These are phyloP conservation scores for Alternaria arborescens DNA, from an alignment of 2,329 filamentous ascomycete species.

Conservation along the genomic window DNA sequence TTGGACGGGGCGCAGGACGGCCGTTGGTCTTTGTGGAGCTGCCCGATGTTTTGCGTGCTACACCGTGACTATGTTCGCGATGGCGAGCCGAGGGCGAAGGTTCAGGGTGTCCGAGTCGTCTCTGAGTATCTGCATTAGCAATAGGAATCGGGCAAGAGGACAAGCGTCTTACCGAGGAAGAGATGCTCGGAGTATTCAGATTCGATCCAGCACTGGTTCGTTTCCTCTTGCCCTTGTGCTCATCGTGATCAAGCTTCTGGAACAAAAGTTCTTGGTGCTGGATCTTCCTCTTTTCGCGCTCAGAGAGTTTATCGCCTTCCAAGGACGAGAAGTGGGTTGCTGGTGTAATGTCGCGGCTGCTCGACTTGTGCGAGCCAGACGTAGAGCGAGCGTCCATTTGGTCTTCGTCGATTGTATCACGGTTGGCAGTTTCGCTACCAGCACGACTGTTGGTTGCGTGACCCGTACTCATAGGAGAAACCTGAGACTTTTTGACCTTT, in stretches of 20 bases:
- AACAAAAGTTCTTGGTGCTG: conserved; percentile 70
- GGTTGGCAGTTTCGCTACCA: conserved; percentile 64
- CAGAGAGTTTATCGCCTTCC: conserved; percentile 63
- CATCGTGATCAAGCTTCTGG: conserved; percentile 67
- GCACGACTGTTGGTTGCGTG: conserved; percentile 66
- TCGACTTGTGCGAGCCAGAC: conserved; percentile 64
- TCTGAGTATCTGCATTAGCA: conserved; percentile 43
- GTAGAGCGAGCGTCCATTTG: conserved; percentile 64
- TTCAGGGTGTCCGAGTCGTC: conserved; percentile 48
- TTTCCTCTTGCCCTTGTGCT: conserved; percentile 63
- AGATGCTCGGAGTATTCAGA: conserved; percentile 60
- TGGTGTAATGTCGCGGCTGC: conserved; percentile 69
- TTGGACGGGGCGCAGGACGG: conserved; percentile 37
- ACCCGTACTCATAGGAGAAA: conserved; percentile 64
- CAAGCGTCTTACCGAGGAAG: conserved; percentile 51
- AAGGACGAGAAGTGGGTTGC: conserved; percentile 61
- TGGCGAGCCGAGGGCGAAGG: conserved; percentile 47
- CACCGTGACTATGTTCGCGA: conserved; percentile 47
- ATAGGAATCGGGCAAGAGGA: conserved; percentile 19
- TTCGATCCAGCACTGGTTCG: conserved; percentile 64
- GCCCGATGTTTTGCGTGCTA: conserved; percentile 47
- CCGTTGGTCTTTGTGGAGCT: conserved; percentile 53
- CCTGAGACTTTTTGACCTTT: conserved; percentile 59
- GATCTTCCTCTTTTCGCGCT: conserved; percentile 69
- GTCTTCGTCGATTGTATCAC: conserved; percentile 63